phyloP scores from a whole-genome alignment of 768 basidiomycete species.

The Russula griseocarnosa region DNA sequence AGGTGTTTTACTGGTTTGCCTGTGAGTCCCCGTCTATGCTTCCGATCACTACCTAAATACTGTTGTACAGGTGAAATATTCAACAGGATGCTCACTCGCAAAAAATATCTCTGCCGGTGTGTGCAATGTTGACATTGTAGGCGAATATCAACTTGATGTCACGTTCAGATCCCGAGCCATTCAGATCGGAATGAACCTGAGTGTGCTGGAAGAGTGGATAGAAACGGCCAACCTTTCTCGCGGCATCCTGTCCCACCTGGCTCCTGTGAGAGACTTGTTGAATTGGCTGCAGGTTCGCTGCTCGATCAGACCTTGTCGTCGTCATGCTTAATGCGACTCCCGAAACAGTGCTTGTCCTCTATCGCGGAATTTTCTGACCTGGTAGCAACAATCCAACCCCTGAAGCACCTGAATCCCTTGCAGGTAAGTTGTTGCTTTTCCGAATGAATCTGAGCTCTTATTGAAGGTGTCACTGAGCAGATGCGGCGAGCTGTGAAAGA shows the following conservation, averaged over 20 bases:
- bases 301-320: not conserved
- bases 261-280: conserved; percentile 77
- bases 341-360: conserved; percentile 70
- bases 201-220: conserved; percentile 88
- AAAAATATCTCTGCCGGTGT: conserved; percentile 90
- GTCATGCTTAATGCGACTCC: conserved; percentile 25
- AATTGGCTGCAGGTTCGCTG: conserved; percentile 69
- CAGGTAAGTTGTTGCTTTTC: conserved; percentile 51
- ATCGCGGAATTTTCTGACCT: conserved; percentile 84
- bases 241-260: conserved; percentile 76
- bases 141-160: not conserved
- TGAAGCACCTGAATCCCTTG: conserved; percentile 85
- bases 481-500: conserved; percentile 93
- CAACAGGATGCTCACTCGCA: conserved; percentile 82
- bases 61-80: conserved; percentile 65
- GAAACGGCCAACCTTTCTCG: conserved; percentile 73
- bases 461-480: conserved; percentile 36
- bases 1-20: conserved; percentile 97
- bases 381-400: conserved; percentile 82
- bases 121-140: not conserved
- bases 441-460: not conserved
- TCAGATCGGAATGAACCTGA: conserved; percentile 85
- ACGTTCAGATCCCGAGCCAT: conserved; percentile 68
- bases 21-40: conserved; percentile 53
- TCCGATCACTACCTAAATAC: conserved; percentile 25